Evolutionary conservation across 1,284 basidiomycete genomes (phyloP).

Genomic region (Rugiboletus extremiorientalis): DNA sequence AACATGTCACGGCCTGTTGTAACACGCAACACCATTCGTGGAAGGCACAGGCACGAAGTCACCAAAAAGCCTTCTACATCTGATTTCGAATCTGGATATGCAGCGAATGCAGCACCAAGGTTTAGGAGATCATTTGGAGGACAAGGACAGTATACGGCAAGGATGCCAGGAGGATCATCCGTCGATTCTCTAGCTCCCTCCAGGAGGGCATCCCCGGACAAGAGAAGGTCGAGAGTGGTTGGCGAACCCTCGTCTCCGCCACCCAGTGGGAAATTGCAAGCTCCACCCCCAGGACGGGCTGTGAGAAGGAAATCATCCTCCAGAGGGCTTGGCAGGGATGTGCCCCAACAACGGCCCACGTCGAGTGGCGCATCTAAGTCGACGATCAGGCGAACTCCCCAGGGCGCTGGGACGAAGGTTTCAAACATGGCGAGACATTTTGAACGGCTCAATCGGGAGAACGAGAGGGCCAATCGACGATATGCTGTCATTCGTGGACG

Average conservation of each 20-base stretch:
- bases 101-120: constrained; percentile 79
- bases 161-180: constrained; percentile 42
- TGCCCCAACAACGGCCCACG: constrained; percentile 44
- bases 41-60: constrained; percentile 48
- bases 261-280: constrained; percentile 33
- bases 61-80: constrained; percentile 65
- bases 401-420: constrained; percentile 59
- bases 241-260: constrained; percentile 45
- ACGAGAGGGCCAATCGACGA: constrained; percentile 63
- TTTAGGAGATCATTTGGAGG: constrained; percentile 41
- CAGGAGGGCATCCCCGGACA: constrained; percentile 70
- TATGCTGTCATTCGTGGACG: constrained; percentile 84
- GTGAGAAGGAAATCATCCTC: constrained; percentile 44
- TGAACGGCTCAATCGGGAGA: constrained; percentile 69
- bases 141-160: constrained; percentile 51
- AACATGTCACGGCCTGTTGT: constrained; percentile 30
- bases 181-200: constrained; percentile 62
- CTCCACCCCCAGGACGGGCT: constrained; percentile 30
- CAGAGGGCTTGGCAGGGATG: constrained; percentile 48
- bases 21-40: constrained; percentile 42
- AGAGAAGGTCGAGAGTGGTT: constrained; percentile 43
- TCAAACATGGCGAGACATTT: constrained; percentile 76
- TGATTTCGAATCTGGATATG: constrained; percentile 87
- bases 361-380: constrained; percentile 43
- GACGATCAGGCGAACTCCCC: constrained; percentile 52